Conservation (phyloP, 2,329 filamentous ascomycete species). For the Fusarium austroafricanum region DNA sequence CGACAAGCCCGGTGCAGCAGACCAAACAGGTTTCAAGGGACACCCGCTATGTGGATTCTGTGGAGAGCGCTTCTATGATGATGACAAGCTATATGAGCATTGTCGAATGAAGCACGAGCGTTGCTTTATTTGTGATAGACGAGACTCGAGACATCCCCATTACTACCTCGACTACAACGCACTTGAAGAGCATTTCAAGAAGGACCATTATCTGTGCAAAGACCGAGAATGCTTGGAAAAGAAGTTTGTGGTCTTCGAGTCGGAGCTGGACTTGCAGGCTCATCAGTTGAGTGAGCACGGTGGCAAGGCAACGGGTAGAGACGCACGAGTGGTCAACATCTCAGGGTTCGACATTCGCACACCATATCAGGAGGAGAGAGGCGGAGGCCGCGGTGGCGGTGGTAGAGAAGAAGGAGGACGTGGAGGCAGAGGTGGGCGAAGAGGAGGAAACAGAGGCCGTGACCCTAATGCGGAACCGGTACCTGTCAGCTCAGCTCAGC, state of each 20-base stretch:
- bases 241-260: constrained; percentile 97
- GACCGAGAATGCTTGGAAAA: constrained; percentile 93
- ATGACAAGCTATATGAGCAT: constrained; percentile 93
- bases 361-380: constrained; percentile 73
- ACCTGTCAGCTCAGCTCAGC: constrained; percentile 80
- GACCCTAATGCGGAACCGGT: constrained; percentile 88
- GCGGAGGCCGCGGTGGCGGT: constrained; percentile 54
- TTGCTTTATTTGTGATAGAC: constrained; percentile 91
- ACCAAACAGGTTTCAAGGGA: constrained; percentile 96
- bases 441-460: constrained; percentile 70
- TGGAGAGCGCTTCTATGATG: constrained; percentile 90
- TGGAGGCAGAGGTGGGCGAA: constrained; percentile 67
- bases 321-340: constrained; percentile 87
- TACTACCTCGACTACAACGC: constrained; percentile 92
- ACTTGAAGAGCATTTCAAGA: constrained; percentile 86
- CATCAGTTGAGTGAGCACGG: constrained; percentile 90
- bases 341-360: constrained; percentile 84
- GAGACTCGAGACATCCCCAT: constrained; percentile 77
- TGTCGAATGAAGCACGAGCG: constrained; percentile 94
- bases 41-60: constrained; percentile 97
- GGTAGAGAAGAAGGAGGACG: constrained; percentile 56
- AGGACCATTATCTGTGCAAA: constrained; percentile 86
- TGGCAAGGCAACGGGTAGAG: constrained; percentile 84
- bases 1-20: constrained; percentile 86
- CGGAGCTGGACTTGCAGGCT: constrained; percentile 93